Conservation (phyloP, 768 basidiomycete genomes). For the Panaeolus papilionaceus region DNA sequence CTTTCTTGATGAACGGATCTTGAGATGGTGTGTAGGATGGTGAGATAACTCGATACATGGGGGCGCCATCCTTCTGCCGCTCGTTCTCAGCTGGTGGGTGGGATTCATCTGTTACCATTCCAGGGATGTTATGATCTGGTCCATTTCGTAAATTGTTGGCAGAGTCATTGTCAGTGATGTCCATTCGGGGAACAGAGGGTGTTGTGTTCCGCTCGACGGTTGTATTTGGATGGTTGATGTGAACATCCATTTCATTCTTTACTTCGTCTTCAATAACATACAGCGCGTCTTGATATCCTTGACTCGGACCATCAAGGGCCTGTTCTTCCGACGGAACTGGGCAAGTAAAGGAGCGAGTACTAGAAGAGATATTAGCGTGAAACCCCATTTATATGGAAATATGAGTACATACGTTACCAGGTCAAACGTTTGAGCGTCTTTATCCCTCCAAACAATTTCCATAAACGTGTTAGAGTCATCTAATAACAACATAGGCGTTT, state of each 20-base stretch:
- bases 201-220: neutral
- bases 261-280: neutral
- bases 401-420: conserved; percentile 29
- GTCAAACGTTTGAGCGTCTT: conserved; percentile 28
- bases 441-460: conserved; percentile 20
- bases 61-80: neutral
- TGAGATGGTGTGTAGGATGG: neutral
- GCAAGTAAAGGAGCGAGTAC: conserved; percentile 26
- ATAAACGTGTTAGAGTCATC: conserved; percentile 32
- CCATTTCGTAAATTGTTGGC: neutral
- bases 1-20: neutral
- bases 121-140: too few relatives aligned
- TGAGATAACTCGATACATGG: neutral
- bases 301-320: neutral
- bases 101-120: neutral
- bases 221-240: neutral
- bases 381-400: conserved; percentile 13
- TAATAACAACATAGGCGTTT: conserved; percentile 36
- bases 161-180: neutral
- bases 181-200: neutral
- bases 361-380: neutral
- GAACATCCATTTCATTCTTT: neutral
- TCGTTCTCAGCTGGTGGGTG: neutral
- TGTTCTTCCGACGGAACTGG: conserved; percentile 6
- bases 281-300: neutral